A percentile compares a stretch with the other conserved stretches of the same genome.
Evolutionary conservation across 2,329 filamentous ascomycete genomes (phyloP).

Genomic region (Sporothrix brasiliensis): DNA sequence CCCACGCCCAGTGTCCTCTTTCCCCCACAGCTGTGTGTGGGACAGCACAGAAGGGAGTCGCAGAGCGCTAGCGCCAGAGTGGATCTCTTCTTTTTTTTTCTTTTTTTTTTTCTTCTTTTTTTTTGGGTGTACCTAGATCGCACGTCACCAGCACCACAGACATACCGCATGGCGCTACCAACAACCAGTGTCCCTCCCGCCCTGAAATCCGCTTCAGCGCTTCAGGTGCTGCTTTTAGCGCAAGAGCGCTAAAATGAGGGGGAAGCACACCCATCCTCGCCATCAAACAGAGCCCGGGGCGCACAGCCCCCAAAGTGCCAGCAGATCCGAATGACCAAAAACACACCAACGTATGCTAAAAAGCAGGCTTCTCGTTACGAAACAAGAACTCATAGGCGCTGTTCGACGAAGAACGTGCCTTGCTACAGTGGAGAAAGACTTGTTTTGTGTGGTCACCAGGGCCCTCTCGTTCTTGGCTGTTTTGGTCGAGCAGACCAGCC

Average conservation of each 20-base stretch:
- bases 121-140: slow-evolving; percentile 19
- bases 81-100: background rate
- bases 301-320: background rate
- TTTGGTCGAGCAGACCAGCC: background rate
- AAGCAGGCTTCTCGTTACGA: slow-evolving; percentile 23
- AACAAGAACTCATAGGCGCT: slow-evolving; percentile 16
- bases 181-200: background rate
- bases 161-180: slow-evolving; percentile 27
- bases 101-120: slow-evolving; percentile 2
- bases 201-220: background rate
- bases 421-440: background rate
- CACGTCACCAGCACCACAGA: slow-evolving; percentile 19
- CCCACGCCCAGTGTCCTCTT: slow-evolving; percentile 17
- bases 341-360: background rate
- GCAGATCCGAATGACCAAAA: background rate
- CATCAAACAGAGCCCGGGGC: background rate
- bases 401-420: slow-evolving; percentile 5
- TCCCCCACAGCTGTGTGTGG: background rate
- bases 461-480: background rate
- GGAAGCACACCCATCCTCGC: background rate
- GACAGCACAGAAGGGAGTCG: background rate
- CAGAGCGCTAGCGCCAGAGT: slow-evolving; percentile 8
- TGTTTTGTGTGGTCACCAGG: slow-evolving; percentile 7
- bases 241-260: slow-evolving; percentile 23
- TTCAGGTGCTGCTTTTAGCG: slow-evolving; percentile 1